phyloP scores from a whole-genome alignment of 2,329 filamentous ascomycete genomes.

The Colletotrichum camelliae region DNA sequence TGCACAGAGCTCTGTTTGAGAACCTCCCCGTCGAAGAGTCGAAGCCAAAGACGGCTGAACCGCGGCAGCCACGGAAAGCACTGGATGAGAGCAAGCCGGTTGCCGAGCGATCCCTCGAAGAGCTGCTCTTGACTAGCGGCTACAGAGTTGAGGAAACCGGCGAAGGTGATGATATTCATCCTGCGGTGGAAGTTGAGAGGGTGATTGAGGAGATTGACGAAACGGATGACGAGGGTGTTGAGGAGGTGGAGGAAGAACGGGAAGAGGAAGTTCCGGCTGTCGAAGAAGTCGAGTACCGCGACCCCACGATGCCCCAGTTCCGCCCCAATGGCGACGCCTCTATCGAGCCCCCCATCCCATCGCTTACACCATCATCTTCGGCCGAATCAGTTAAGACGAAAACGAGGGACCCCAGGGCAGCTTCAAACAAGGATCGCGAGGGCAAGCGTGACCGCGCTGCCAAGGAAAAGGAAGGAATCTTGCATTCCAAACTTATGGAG shows the following conservation, averaged over 20 bases:
- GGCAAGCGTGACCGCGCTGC: not conserved
- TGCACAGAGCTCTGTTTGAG: constrained; percentile 55
- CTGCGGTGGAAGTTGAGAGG: constrained; percentile 6
- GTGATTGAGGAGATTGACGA: constrained; percentile 22
- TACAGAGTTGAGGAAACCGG: constrained; percentile 42
- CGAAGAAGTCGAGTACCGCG: constrained; percentile 39
- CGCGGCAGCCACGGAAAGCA: constrained; percentile 23
- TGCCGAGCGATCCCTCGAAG: constrained; percentile 37
- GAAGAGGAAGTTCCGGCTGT: constrained; percentile 12
- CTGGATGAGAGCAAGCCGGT: constrained; percentile 25
- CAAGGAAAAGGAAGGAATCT: constrained; percentile 26
- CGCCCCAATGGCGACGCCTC: constrained; percentile 56
- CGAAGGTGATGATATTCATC: not conserved
- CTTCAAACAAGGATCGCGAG: not conserved
- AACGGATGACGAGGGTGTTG: constrained; percentile 16
- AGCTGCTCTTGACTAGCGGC: constrained; percentile 49
- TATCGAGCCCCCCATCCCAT: constrained; percentile 18
- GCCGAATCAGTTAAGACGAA: not conserved
- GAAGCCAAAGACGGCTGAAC: constrained; percentile 4
- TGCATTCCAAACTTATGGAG: constrained; percentile 42
- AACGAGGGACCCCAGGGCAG: not conserved
- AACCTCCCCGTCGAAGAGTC: constrained; percentile 24
- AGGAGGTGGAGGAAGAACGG: constrained; percentile 26
- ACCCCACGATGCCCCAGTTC: constrained; percentile 74
- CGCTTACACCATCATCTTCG: not conserved